phyloP scores from a whole-genome alignment of 2,329 filamentous ascomycete genomes.

The Colletotrichum sublineola region DNA sequence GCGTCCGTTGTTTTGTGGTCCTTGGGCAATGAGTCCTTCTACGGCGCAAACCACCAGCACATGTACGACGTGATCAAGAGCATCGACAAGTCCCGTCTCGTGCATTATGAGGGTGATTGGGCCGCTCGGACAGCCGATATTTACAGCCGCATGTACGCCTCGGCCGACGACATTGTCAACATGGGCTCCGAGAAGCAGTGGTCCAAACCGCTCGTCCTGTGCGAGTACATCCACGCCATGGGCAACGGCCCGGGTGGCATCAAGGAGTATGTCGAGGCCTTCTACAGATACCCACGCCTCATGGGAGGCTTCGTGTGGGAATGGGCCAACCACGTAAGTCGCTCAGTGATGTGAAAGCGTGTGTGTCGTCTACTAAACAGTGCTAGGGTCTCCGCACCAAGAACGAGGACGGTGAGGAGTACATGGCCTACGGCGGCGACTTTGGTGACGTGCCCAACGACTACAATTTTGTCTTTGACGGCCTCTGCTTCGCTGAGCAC shows the following conservation, averaged over 20 bases:
- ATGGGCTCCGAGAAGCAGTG: conserved; percentile 57
- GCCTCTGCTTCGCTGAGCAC: conserved; percentile 64
- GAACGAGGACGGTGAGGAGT: conserved; percentile 58
- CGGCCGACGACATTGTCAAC: conserved; percentile 59
- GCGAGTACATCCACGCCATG: conserved; percentile 74
- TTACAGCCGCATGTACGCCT: conserved; percentile 75
- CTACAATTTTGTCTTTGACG: conserved; percentile 70
- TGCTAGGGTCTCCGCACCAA: conserved; percentile 58
- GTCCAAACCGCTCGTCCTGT: conserved; percentile 70
- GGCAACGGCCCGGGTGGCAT: conserved; percentile 78
- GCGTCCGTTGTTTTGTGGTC: conserved; percentile 78
- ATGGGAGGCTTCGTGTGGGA: conserved; percentile 78
- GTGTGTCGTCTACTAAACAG: conserved; percentile 21
- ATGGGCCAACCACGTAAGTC: conserved; percentile 69
- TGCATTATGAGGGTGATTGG: conserved; percentile 76
- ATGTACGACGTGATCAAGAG: conserved; percentile 75
- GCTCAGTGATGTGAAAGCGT: neutral
- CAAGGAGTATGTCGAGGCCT: conserved; percentile 76
- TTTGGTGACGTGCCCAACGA: conserved; percentile 73
- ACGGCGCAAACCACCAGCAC: conserved; percentile 74
- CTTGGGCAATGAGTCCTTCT: conserved; percentile 79
- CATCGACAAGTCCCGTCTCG: conserved; percentile 67
- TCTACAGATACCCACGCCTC: conserved; percentile 62
- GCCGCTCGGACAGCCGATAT: conserved; percentile 72
- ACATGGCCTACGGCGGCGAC: conserved; percentile 72